Conservation (phyloP, 2,329 filamentous ascomycete species). For the Epichloe coenophiala region DNA sequence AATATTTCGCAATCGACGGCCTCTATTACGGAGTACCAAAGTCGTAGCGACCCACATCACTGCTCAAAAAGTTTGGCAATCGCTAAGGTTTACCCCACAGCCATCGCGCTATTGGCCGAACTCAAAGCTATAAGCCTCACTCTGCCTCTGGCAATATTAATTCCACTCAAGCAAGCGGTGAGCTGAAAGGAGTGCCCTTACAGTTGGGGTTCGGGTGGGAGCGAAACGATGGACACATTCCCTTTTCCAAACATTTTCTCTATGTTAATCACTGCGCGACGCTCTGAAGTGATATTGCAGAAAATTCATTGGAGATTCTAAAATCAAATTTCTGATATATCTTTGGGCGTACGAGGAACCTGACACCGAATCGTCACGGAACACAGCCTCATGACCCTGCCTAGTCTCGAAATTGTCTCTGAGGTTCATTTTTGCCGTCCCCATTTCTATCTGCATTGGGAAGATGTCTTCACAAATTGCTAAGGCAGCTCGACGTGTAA, state of each 20-base stretch:
- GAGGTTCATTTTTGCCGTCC: background rate
- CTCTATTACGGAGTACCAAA: no score
- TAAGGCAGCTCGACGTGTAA: constrained; percentile 29
- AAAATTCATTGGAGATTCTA: no score
- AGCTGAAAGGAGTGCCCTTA: background rate
- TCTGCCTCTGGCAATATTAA: background rate
- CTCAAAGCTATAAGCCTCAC: background rate
- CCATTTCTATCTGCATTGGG: background rate
- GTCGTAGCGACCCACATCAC: background rate
- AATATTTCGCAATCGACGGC: background rate
- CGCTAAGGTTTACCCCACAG: background rate
- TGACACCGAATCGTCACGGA: background rate
- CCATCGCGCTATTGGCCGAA: background rate
- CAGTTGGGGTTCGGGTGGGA: no score
- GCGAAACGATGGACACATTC: no score
- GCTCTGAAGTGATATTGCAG: no score
- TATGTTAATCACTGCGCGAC: no score
- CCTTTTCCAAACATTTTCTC: no score
- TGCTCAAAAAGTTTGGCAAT: background rate
- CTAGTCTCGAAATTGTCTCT: background rate
- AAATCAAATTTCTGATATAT: background rate
- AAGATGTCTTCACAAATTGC: constrained; percentile 28
- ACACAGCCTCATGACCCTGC: background rate
- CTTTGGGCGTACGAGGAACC: background rate
- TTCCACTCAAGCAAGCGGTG: background rate